Base-by-base conservation (phyloP, 2,329 filamentous ascomycete species). In the Scorias spongiosa region DNA sequence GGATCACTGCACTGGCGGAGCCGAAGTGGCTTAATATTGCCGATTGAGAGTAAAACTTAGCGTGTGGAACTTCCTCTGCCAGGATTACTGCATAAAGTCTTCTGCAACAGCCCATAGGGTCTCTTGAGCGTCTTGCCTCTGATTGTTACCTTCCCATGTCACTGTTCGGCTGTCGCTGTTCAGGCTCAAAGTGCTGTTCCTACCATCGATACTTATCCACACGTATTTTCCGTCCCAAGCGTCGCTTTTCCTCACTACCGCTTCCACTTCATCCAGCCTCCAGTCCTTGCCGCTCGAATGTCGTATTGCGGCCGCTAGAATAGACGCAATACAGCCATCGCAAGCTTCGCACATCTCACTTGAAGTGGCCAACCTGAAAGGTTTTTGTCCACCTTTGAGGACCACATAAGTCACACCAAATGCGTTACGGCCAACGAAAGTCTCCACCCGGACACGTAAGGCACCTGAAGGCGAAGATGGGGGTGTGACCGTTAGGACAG, bases 251-350 rank as follows among this genome's bases (percentile, higher is more conserved):
- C 38, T 44, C 2, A 56, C 44, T 18, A 48, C 20, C 2, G 51
- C 53, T 36, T 53, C 54, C 39, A 47, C 43, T 30, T 46, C 42
- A 39, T 54, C 49, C 14, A 49, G 45, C 11, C 39, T 45, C 56
- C 56, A 58, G 2, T 40, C 46, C 11, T 46, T 32, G 9, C 46
- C 51, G 18, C 39, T 32, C 2, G 30, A 15, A 11, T 44, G 44
- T 12, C 40, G 42, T 4, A 56, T 36, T 6, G 39, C 41, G 1
- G 39, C 34, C 17, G 46, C 49, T 1, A 57, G 41, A 9, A 12
- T 28, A 5, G 42, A 46, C 10, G 51, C 47, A 32, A 54, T 4
- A 1, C 41, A 40, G 12, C 36, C 40, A 29, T 53, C 52, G 8
- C 37, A 34, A 5, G 48, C 42, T 5, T 26, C n/a, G 2, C 37